Evolutionary conservation across 768 basidiomycete genomes (phyloP).

Genomic region (Pisolithus microcarpus): DNA sequence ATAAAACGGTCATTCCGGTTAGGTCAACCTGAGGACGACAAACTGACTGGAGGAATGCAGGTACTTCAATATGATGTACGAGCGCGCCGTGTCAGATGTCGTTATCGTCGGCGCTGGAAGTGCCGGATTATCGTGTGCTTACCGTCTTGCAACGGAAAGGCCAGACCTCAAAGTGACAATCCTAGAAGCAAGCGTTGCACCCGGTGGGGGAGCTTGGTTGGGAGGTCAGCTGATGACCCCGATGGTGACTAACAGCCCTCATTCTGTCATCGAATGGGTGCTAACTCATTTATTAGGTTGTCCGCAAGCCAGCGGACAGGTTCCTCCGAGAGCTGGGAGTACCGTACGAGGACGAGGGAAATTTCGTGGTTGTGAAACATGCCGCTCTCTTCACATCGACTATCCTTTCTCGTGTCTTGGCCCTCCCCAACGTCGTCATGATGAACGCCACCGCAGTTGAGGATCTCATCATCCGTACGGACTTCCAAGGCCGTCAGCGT

Average conservation of each 20-base stretch:
- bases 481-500: conserved; percentile 35
- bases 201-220: conserved; percentile 73
- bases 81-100: conserved; percentile 68
- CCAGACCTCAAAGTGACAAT: conserved; percentile 64
- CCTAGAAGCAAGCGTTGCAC: conserved; percentile 71
- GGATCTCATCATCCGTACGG: conserved; percentile 64
- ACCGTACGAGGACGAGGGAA: conserved; percentile 70
- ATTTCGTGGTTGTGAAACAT: conserved; percentile 75
- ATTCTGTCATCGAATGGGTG: not conserved
- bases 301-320: conserved; percentile 68
- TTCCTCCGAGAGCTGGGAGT: conserved; percentile 67
- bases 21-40: not conserved
- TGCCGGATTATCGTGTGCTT: conserved; percentile 66
- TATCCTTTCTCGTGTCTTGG: conserved; percentile 60
- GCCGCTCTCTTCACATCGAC: conserved; percentile 79
- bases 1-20: conserved; percentile 47
- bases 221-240: conserved; percentile 75
- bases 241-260: conserved; percentile 42
- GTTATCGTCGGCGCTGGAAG: conserved; percentile 72
- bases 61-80: conserved; percentile 70
- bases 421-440: conserved; percentile 63
- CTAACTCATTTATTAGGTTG: conserved; percentile 39
- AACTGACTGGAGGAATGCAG: conserved; percentile 28
- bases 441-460: conserved; percentile 80
- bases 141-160: conserved; percentile 57